Base-by-base conservation (phyloP, 176 grass and related monocot species). In the Oryza rufipogon region DNA sequence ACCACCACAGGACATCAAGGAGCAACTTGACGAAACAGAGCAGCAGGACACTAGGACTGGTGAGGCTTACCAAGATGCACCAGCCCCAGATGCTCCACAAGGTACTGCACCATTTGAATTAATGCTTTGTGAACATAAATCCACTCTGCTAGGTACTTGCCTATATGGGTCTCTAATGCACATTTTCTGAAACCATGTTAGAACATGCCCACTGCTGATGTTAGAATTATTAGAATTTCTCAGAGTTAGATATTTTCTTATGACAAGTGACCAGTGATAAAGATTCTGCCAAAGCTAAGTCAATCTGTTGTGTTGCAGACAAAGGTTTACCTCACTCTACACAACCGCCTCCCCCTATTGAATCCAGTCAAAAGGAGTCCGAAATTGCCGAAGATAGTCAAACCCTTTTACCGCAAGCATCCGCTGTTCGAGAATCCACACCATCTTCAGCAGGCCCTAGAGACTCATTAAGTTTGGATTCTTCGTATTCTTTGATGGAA, bases 81-180 rank as follows among this genome's bases (percentile, higher is more conserved):
- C 75, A 77, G 34, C 54, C 36, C 32, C 86, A 14, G 73, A 48
- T 64, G 52, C 65, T 51, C 36, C 36, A 38, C 36, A 5, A 82
- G 33, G 33, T 34, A 34, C 33, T 34, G 33, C 33, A 34, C 33
- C 33, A 3, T 34, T 34, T 34, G 33, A 34, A 34, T 4, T 34
- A 34, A 34, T 34, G 0, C 33, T 34, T 34, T 3, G 33, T 4
- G 33, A 34, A 34, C 33, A 34, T 3, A 34, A 34, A 34, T 34
- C 4, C 33, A 34, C 33, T 34, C 33, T 34, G 28, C n/a, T 12
- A 17, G 36, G 60, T 76, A 80, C 64, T 66, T 5, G 3, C 4
- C 64, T 66, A 5, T 63, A 69, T 61, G 74, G 6, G 32, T 7
- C 63, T 33, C 25, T 11, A 42, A 12, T 30, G 30, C 13, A 26